Base-by-base conservation (phyloP, 148 eudicot genomes). In the Diospyros kaki region DNA sequence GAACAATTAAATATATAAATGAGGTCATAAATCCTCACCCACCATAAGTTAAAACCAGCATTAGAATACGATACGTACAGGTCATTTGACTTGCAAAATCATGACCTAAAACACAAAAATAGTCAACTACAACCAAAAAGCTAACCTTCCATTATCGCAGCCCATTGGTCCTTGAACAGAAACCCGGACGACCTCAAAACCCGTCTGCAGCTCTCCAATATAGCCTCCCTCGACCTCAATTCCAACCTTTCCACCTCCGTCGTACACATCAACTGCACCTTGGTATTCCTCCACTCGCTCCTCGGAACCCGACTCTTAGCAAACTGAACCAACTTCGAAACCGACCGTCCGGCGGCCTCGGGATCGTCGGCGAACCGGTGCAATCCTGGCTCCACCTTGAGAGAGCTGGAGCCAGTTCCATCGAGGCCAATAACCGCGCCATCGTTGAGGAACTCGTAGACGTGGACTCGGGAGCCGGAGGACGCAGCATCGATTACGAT, bases 141-240 rank as follows among this genome's bases (percentile, higher is more conserved):
- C 75, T 9, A 41, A 86, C 89, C 89, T 63, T 77, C 66, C 45
- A 86, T 67, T 63, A 83, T 52, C 6, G 77, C 71, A 45, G 79
- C 84, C 82, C 80, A 79, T 58, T 83, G 79, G 59, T 83, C 79
- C 54, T 68, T 73, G 50, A 86, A 83, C 81, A 76, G 45, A 65
- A 86, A 83, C 14, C 79, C 84, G 12, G 89, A 86, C 1, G 74
- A 80, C 74, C 80, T 76, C 83, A 86, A 76, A 76, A 83, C 84
- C 75, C 77, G 58, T 3, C 84, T 74, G 66, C 84, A 83, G 62
- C 61, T 66, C 52, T 78, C 79, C 81, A 83, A 73, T 68, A 83
- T 50, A 13, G 45, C 46, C 9, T 76, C 77, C 45, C 50, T 58
- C 12, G 6, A 61, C 28, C 10, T 71, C 60, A 50, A 45, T n/a